These are phyloP conservation scores for Cryptomeria japonica DNA, from an alignment of 75 land plant genomes.

Conservation along the genomic window DNA sequence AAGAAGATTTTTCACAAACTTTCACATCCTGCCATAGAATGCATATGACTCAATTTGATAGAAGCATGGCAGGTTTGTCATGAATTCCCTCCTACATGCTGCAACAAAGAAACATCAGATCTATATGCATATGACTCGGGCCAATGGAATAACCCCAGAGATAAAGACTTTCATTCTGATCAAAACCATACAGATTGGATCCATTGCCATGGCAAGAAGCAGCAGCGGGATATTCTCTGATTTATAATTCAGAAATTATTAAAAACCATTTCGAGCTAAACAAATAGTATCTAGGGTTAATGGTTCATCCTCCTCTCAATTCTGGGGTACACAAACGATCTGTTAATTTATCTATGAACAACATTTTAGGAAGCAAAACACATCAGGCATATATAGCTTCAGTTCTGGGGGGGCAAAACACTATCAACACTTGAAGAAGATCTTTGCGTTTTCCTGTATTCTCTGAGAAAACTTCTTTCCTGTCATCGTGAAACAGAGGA, in stretches of 20 bases:
- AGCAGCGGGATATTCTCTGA: not conserved
- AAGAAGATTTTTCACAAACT: not conserved
- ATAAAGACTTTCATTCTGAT: not conserved
- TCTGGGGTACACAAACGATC: not conserved
- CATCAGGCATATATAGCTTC: constrained; percentile 27
- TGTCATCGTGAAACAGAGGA: not conserved
- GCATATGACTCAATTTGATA: not conserved
- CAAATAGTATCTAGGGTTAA: not conserved
- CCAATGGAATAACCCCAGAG: not conserved
- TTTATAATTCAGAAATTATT: not conserved
- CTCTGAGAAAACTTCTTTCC: not conserved
- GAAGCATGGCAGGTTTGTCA: not conserved
- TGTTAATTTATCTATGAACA: constrained; percentile 22
- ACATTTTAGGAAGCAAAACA: constrained; percentile 64
- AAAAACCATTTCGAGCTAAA: not conserved
- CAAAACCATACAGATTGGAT: not conserved
- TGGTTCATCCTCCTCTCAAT: not conserved
- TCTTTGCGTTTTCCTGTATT: not conserved
- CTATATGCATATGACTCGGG: not conserved
- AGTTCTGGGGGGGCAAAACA: constrained; percentile 8
- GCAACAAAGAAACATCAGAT: no score
- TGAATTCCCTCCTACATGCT: not conserved
- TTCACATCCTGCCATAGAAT: no score
- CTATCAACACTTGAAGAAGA: not conserved
- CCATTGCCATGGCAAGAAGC: not conserved